phyloP scores from a whole-genome alignment of 2,329 filamentous ascomycete species.

The Rhinocladiella similis region DNA sequence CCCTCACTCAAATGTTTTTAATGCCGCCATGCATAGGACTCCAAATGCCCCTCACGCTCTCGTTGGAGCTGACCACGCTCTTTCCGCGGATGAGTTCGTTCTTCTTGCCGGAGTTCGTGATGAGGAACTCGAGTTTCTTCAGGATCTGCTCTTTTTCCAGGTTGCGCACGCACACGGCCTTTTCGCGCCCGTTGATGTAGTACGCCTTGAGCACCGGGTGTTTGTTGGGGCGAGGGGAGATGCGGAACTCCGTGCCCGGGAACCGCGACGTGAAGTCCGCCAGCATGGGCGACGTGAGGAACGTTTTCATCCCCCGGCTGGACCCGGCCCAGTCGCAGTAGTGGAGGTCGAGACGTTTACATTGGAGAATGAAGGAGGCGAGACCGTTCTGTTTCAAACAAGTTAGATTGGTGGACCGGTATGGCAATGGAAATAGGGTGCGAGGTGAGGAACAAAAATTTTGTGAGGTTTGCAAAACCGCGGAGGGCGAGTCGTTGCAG shows the following conservation, averaged over 20 bases:
- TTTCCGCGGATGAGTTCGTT: constrained; percentile 54
- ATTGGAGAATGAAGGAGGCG: constrained; percentile 94
- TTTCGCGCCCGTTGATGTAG: constrained; percentile 88
- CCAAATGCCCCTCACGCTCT: constrained; percentile 67
- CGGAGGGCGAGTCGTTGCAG: no score
- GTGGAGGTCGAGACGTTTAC: constrained; percentile 91
- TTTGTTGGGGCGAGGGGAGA: constrained; percentile 84
- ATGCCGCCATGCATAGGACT: constrained; percentile 61
- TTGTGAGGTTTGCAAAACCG: neutral
- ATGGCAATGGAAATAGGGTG: no score
- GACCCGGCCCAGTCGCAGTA: constrained; percentile 97
- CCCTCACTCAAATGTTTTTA: constrained; percentile 46
- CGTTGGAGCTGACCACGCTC: constrained; percentile 62
- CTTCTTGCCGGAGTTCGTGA: constrained; percentile 50
- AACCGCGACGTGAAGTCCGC: constrained; percentile 76
- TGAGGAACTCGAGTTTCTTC: constrained; percentile 64
- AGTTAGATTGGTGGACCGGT: neutral
- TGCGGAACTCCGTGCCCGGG: constrained; percentile 85
- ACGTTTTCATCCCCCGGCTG: constrained; percentile 89
- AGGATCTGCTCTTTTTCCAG: constrained; percentile 77
- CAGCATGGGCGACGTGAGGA: constrained; percentile 50
- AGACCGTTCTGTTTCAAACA: constrained; percentile 74
- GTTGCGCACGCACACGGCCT: constrained; percentile 86
- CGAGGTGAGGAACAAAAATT: neutral
- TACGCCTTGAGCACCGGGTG: constrained; percentile 86